Base-by-base conservation (phyloP, 257 asterid genomes). In the Solanum gandarillasii region DNA sequence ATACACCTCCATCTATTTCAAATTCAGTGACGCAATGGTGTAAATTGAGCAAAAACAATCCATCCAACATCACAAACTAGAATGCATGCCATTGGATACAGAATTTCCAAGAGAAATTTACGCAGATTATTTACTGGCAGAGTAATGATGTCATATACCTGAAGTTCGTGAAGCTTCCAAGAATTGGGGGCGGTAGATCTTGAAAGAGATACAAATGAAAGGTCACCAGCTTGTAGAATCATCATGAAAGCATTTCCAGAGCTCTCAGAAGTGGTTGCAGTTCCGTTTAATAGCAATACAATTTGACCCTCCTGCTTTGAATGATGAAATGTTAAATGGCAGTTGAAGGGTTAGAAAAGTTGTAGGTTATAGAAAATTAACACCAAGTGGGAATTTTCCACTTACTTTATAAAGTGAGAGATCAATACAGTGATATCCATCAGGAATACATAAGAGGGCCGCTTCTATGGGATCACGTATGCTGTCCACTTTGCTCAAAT, bases 231-330 rank as follows among this genome's bases (percentile, higher is more conserved):
- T 89, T 92, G 94, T 81, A 93, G 85, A 85, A 97, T 91, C 96
- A 94, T 93, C 98, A 97, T 93, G 90, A 91, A 92, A 84, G 99
- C 94, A 89, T 92, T 94, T 81, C 96, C 97, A 18, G 96, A 91
- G 92, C 93, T 91, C 92, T 96, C 98, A 85, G 95, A 91, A 88
- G 92, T 87, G 65, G 90, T 67, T 62, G 90, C 83, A 87, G 85
- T 93, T 88, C 94, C 94, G 88, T 96, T 95, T 87, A 97, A 87
- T 83, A 96, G 91, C 70, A 97, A 43, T 86, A 94, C 95, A 78
- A 97, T 90, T 88, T 95, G 98, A 41, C 93, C 96, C 43, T 97
- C 99, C 99, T 97, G 98, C 86, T 91, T 89, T 62, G 86, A 67
- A 73, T 12, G n/a, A 86, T 8, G 68, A 74, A 9, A 60, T 43